Conservation (phyloP, 192 early-diverging fungal genomes). For the Coemansia sp. region DNA sequence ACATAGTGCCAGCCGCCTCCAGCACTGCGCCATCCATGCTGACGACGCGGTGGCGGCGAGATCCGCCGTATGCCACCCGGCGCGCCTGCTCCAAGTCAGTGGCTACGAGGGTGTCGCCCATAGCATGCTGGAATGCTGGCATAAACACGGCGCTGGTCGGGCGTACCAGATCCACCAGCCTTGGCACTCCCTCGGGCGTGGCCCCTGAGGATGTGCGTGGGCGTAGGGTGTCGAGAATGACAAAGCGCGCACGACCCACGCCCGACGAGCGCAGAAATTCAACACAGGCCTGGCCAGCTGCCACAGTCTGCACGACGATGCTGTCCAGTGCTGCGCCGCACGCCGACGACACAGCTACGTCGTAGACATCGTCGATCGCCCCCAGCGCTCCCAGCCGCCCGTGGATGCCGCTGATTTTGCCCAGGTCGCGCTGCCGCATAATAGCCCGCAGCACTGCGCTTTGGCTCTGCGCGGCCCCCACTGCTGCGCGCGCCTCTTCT, state of each 20-base stretch:
- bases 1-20: conserved; percentile 91
- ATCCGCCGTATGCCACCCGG: conserved; percentile 79
- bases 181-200: conserved; percentile 79
- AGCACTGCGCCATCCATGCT: conserved; percentile 91
- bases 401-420: conserved; percentile 75
- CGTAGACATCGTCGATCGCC: conserved; percentile 90
- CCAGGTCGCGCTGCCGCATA: conserved; percentile 71
- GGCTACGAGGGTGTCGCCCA: conserved; percentile 89
- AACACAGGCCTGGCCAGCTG: conserved; percentile 84
- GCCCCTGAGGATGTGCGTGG: conserved; percentile 58
- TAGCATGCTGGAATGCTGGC: conserved; percentile 83
- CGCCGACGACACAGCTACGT: conserved; percentile 93
- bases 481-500: conserved; percentile 68
- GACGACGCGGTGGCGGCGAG: conserved; percentile 85
- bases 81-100: conserved; percentile 81
- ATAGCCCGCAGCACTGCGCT: conserved; percentile 70
- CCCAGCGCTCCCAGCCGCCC: conserved; percentile 96
- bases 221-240: conserved; percentile 77
- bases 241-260: conserved; percentile 84
- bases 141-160: conserved; percentile 72
- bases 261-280: conserved; percentile 84
- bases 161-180: conserved; percentile 89
- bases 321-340: conserved; percentile 75
- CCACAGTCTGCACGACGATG: conserved; percentile 91
- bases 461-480: conserved; percentile 67